These are phyloP conservation scores for Phaeomoniella chlamydospora DNA, from an alignment of 2,329 filamentous ascomycete species.

Conservation along the genomic window DNA sequence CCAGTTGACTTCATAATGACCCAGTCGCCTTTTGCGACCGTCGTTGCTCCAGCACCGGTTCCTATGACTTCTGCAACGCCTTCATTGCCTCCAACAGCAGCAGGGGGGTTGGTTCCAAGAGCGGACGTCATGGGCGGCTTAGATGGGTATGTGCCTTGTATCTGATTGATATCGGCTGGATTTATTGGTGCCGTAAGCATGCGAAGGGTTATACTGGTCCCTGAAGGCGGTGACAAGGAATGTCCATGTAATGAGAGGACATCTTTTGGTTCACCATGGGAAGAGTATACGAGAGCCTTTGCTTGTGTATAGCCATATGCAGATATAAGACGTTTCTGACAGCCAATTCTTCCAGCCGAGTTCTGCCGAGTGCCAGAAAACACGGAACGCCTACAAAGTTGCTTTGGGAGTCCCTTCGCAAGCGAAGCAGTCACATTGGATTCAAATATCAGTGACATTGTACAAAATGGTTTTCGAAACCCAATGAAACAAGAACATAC, in stretches of 20 bases:
- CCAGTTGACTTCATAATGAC: conserved; percentile 73
- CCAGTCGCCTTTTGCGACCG: conserved; percentile 70
- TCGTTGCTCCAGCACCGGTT: conserved; percentile 46
- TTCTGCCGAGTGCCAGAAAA: conserved; percentile 2
- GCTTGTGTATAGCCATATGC: conserved; percentile 35
- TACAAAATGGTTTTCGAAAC: not conserved
- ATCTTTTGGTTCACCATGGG: conserved; percentile 33
- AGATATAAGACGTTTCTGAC: conserved; percentile 22
- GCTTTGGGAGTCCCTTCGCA: not conserved
- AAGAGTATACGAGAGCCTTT: conserved; percentile 32
- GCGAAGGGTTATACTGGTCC: conserved; percentile 60
- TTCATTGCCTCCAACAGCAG: conserved; percentile 77
- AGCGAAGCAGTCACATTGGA: not conserved
- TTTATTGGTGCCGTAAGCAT: conserved; percentile 88
- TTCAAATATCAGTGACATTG: not conserved
- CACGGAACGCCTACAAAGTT: conserved; percentile 6
- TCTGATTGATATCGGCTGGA: conserved; percentile 93
- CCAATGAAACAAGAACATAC: too few relatives aligned
- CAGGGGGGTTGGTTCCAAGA: conserved; percentile 62
- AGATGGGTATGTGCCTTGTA: conserved; percentile 89
- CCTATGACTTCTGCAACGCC: conserved; percentile 82
- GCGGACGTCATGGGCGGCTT: conserved; percentile 63
- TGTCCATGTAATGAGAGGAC: conserved; percentile 32
- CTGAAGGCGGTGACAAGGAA: conserved; percentile 35
- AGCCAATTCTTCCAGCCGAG: not conserved